Evolutionary conservation across 768 basidiomycete genomes (phyloP).

Genomic region (Hypholoma sublateritium): DNA sequence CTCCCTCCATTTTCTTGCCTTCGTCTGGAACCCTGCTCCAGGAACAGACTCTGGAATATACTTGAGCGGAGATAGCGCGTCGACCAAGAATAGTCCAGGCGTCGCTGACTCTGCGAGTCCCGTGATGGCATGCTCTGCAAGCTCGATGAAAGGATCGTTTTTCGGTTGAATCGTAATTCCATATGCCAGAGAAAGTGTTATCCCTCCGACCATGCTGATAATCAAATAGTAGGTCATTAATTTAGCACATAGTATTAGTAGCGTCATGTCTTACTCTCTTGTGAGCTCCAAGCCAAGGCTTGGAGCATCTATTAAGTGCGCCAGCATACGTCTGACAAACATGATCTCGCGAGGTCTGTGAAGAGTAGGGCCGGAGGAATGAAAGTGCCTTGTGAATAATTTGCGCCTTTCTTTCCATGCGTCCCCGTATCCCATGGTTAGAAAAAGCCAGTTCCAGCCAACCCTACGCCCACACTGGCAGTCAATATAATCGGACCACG

Average conservation of each 20-base stretch:
- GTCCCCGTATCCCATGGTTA: constrained; percentile 19
- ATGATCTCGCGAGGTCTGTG: constrained; percentile 14
- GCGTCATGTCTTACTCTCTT: background rate
- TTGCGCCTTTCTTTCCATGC: constrained; percentile 21
- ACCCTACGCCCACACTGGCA: constrained; percentile 7
- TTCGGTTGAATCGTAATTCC: constrained; percentile 27
- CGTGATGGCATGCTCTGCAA: constrained; percentile 21
- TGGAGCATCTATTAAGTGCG: constrained; percentile 9
- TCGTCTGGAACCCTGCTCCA: constrained; percentile 45
- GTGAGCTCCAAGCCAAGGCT: constrained; percentile 3
- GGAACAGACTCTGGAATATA: constrained; percentile 47
- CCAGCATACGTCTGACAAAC: constrained; percentile 15
- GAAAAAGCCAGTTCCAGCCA: constrained; percentile 19
- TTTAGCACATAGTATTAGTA: background rate
- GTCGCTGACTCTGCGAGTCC: constrained; percentile 21
- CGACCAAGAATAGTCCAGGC: constrained; percentile 31
- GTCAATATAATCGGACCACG: background rate
- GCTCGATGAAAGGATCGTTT: constrained; percentile 30
- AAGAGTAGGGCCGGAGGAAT: constrained; percentile 7
- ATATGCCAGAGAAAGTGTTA: constrained; percentile 29
- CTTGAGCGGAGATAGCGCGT: constrained; percentile 30
- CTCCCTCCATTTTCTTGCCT: constrained; percentile 34
- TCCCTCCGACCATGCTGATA: constrained; percentile 23
- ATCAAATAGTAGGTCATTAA: background rate
- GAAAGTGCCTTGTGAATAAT: constrained; percentile 22